Base-by-base conservation (phyloP, 495 filamentous ascomycete species). In the Trichoderma parareesei region DNA sequence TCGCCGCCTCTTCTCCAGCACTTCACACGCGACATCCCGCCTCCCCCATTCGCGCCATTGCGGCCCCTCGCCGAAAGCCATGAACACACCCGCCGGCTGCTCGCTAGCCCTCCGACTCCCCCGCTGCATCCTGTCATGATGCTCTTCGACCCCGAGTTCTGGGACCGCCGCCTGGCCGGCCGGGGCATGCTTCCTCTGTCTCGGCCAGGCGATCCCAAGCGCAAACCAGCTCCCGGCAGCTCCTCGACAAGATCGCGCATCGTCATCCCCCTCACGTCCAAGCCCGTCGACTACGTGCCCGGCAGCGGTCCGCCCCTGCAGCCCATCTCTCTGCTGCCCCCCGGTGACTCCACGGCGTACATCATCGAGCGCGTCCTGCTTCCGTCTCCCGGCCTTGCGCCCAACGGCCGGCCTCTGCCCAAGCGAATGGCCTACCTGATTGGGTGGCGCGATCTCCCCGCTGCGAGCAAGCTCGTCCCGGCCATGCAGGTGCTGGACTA, bases 351-450 rank as follows among this genome's bases (percentile, higher is more conserved):
- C 16, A 74, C 74, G 42, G 79, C 76, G 18, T 80, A 77, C 66
- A 80, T 82, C 62, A 68, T 80, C 69, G 74, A 79, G 68, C 75
- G 79, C 55, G 69, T 73, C 64, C 69, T 80, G 33, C 64, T 76
- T n/a, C 77, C 77, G 11, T 62, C 63, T 9, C 57, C 71, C 16
- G 64, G 71, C 20, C 68, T 65, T 5, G 73, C 61, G 13, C 3
- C 40, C 4, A 64, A 44, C 9, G 69, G 72, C 14, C 72, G 73
- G 20, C 74, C 76, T 4, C 63, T 68, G 38, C 68, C 69, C 38
- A 64, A 73, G 8, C 67, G 75, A 3, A 69, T 76, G 35, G 71
- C 74, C 66, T 82, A 82, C 38, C 62, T 77, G 9, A 71, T 82
- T 0, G 75, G 76, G 9, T 82, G 78, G 70, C 72, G 71, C 35